Base-by-base conservation (phyloP, 1,284 basidiomycete species). In the Boletus holoroseus region DNA sequence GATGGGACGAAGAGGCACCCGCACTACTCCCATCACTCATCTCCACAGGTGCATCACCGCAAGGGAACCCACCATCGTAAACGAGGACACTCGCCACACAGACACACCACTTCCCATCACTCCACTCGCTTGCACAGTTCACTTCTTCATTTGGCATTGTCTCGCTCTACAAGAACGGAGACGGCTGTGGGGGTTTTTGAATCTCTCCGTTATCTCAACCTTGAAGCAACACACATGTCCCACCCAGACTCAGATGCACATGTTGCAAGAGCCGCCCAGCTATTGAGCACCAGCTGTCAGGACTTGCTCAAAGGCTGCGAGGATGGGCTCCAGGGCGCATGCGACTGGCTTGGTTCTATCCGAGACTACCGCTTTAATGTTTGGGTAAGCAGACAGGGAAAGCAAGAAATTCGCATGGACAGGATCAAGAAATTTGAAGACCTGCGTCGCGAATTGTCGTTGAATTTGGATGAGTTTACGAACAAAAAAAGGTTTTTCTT, bases 171-270 rank as follows among this genome's bases (percentile, higher is more conserved):
- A 26, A 71, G 59, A 55, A 55, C 50, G 24, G 81, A 89, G 62
- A 73, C 78, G 31, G 81, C 81, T 0, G 91, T 93, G 0, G 91
- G 89, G 0, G 81, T 90, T 8, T 91, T 91, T 58, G 90, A 93
- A 68, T 82, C 79, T 11, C 82, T 88, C 60, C 71, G 82, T 31
- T 92, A 91, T 63, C 75, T 91, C 60, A 81, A 91, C 56, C 71
- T 92, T 5, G 90, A 93, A 62, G 75, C 79, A 13, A 76, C 70
- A 9, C 72, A 75, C 38, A 67, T 82, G 30, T 66, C 71, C n/a
- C 77, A 83, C 49, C 77, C 76, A 0, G 71, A 78, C 58, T 72
- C 76, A 5, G 76, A 77, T 18, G 68, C 73, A 27, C 72, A 81
- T 35, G 75, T 80, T 3, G 71, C 74, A 40, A 73, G 73, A 50